Evolutionary conservation across 2,329 filamentous ascomycete species (phyloP), one percentile per base, ranked within the genome.

Genomic region (Colletotrichum aenigma): DNA sequence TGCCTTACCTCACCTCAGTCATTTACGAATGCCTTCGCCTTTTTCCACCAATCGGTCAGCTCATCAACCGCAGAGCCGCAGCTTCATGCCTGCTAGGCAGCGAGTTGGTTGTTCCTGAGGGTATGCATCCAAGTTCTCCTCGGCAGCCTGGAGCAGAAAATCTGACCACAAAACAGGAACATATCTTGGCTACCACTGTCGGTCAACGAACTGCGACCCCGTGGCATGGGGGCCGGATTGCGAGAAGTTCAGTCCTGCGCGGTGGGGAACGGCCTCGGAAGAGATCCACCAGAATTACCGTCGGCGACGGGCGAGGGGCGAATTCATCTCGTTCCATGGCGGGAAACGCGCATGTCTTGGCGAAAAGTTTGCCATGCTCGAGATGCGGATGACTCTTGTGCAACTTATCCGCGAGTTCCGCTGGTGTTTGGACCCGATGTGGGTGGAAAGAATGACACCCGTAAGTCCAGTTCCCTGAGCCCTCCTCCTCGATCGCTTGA

Each of bases 31-130:
- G 83, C 26, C 83, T 89, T 15, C 86, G 88, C 3, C 82, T 90
- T 61, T 88, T 86, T 71, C 88, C 88, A 0, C 88, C 88, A 9
- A 85, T 90, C 66, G 85, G 83, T 0, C 87, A 89, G 74, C 82
- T 90, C 56, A 86, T 89, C 77, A 89, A 89, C 70, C 84, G 87
- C 7, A 83, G 84, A 6, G 84, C 83, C 0, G 76, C 78, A 55
- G 70, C 60, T 18, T 65, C 79, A 6, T 76, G 77, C 7, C 56
- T 78, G 3, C 78, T 83, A 16, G 80, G 82, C 15, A 75, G 80
- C 28, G 77, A 82, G 4, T 78, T 86, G n/a, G 70, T 79, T 4
- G 80, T 86, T 16, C 83, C 84, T 28, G 56, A 70, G 56, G 67
- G 67, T 70, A 52, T 21, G 67, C 55, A 60, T n/a, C n/a, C n/a